Conservation (phyloP, 345 rosid species). For the Aethionema arabicum region DNA sequence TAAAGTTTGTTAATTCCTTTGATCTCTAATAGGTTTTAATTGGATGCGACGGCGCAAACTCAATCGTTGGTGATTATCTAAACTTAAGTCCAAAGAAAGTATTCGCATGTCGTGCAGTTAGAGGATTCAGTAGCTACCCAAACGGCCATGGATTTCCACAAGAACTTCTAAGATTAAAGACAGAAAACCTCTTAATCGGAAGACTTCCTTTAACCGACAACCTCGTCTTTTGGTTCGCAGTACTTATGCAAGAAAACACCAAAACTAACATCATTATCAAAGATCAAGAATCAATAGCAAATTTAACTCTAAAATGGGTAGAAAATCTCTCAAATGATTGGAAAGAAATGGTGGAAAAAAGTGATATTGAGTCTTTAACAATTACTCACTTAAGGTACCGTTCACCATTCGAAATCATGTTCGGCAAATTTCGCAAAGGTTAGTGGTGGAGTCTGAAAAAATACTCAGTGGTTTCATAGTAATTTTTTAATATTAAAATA, state of each 20-base stretch:
- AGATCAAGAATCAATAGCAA: conserved; percentile 39
- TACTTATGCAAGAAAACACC: conserved; percentile 24
- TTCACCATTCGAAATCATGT: conserved; percentile 42
- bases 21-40: conserved; percentile 38
- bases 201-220: conserved; percentile 38
- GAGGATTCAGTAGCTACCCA: conserved; percentile 51
- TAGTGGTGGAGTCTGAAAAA: too few relatives aligned
- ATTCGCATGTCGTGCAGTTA: conserved; percentile 37
- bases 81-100: conserved; percentile 35
- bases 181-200: conserved; percentile 33
- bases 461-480: too few relatives aligned
- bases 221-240: conserved; percentile 44
- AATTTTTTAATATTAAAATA: too few relatives aligned
- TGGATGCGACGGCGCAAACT: conserved; percentile 62
- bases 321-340: conserved; percentile 42
- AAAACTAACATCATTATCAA: not conserved
- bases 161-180: conserved; percentile 27
- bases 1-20: not conserved
- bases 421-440: conserved; percentile 41
- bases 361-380: conserved; percentile 40
- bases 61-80: conserved; percentile 43
- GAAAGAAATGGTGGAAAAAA: conserved; percentile 40
- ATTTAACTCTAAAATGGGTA: conserved; percentile 30
- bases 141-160: conserved; percentile 43
- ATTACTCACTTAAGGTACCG: conserved; percentile 45